Percentiles rank a stretch among this genome's conserved stretches.
Conservation (phyloP, 75 land plant species). For the Sequoia sempervirens region DNA sequence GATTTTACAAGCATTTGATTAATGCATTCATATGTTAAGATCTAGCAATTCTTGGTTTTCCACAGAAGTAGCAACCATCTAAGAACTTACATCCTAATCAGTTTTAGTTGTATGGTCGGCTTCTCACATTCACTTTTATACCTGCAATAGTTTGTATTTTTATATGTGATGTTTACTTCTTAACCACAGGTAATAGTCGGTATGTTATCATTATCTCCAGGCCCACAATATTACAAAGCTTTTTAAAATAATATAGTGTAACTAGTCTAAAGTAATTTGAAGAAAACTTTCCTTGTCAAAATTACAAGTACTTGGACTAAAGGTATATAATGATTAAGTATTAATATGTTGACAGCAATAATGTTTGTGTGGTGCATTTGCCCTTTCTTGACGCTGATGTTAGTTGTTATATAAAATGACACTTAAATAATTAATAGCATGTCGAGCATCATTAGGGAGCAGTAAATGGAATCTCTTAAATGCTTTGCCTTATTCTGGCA, state of each 20-base stretch:
- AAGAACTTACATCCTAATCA: neutral
- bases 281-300: neutral
- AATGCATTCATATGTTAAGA: neutral
- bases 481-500: neutral
- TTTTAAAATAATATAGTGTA: neutral
- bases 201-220: neutral
- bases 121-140: neutral
- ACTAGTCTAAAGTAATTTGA: neutral
- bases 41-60: neutral
- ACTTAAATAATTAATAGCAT: neutral
- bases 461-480: neutral
- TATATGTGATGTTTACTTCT: neutral
- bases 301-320: neutral
- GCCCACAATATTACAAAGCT: neutral
- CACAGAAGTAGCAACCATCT: neutral
- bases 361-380: neutral
- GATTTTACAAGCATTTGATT: neutral
- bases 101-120: neutral
- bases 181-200: neutral
- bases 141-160: neutral
- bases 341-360: neutral
- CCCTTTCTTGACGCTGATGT: neutral
- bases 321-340: neutral
- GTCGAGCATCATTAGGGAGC: neutral
- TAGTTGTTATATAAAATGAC: neutral